Conservation (phyloP, 805 yeast genomes). For the Jamesozyma lodderae region DNA sequence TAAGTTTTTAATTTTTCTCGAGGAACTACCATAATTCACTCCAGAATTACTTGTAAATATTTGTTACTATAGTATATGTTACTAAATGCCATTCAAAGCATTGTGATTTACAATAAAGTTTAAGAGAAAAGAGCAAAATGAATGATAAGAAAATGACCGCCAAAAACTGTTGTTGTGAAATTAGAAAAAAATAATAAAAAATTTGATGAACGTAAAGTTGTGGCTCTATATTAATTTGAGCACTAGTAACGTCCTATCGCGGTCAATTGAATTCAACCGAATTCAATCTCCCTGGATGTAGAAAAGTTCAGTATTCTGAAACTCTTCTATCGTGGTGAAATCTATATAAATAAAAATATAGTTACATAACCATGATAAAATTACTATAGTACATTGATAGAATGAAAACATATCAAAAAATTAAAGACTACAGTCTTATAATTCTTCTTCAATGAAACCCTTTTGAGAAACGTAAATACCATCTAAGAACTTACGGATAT, state of each 20-base stretch:
- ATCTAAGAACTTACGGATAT: conserved; percentile 99
- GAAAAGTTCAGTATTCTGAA: neutral
- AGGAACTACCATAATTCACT: too few relatives aligned
- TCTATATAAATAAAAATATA: conserved; percentile 2
- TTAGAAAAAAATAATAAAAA: neutral
- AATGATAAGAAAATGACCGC: too few relatives aligned
- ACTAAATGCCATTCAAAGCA: too few relatives aligned
- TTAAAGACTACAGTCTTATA: conserved; percentile 83
- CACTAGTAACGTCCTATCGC: conserved; percentile 13
- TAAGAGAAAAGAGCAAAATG: too few relatives aligned
- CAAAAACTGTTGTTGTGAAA: neutral
- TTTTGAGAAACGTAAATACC: conserved; percentile 98
- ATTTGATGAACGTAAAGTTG: conserved; percentile 3
- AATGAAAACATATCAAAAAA: conserved; percentile 54
- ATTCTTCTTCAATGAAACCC: conserved; percentile 74
- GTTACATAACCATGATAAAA: conserved; percentile 36
- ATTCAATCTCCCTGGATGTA: neutral
- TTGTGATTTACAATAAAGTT: too few relatives aligned
- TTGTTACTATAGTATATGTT: too few relatives aligned
- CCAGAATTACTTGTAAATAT: too few relatives aligned
- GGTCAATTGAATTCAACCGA: neutral
- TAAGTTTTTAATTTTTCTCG: too few relatives aligned
- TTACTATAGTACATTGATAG: neutral
- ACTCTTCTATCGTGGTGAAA: neutral
- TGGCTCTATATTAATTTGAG: conserved; percentile 15